Conservation (phyloP, 805 yeast genomes). For the Sugiyamaella boreocaroliniensis region DNA sequence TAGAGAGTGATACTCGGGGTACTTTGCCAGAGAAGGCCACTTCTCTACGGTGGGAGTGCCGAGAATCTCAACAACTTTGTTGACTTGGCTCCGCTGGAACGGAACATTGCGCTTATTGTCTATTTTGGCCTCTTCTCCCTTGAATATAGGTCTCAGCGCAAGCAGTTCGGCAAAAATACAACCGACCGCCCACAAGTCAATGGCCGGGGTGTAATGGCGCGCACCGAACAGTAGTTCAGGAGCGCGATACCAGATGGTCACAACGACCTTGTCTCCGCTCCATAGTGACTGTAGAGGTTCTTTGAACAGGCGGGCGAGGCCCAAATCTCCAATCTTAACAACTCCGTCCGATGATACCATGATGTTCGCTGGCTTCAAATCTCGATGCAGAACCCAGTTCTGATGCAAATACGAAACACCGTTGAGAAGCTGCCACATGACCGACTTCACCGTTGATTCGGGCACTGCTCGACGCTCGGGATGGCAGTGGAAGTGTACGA, state of each 20-base stretch:
- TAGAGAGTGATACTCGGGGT: slow-evolving; percentile 75
- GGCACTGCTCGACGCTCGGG: slow-evolving; percentile 79
- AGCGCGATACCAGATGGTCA: slow-evolving; percentile 94
- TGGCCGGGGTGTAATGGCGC: slow-evolving; percentile 85
- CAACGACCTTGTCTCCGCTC: slow-evolving; percentile 92
- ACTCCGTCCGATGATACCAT: slow-evolving; percentile 87
- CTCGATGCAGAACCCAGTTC: slow-evolving; percentile 95
- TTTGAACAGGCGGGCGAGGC: slow-evolving; percentile 80
- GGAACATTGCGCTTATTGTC: slow-evolving; percentile 91
- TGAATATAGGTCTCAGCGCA: slow-evolving; percentile 85
- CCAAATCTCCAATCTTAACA: slow-evolving; percentile 94
- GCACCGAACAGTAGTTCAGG: slow-evolving; percentile 89
- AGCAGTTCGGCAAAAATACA: slow-evolving; percentile 88
- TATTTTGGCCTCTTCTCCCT: slow-evolving; percentile 96
- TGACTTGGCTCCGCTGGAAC: slow-evolving; percentile 86
- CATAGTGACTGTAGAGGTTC: slow-evolving; percentile 81
- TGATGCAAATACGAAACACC: slow-evolving; percentile 90
- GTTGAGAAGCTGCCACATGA: slow-evolving; percentile 85
- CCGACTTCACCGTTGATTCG: slow-evolving; percentile 68
- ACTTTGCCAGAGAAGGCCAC: slow-evolving; percentile 74
- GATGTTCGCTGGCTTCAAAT: slow-evolving; percentile 94
- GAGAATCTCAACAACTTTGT: slow-evolving; percentile 83
- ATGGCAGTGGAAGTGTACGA: slow-evolving; percentile 89
- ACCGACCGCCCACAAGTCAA: slow-evolving; percentile 94
- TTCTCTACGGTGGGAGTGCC: slow-evolving; percentile 76